Base-by-base conservation (phyloP, 2,329 filamentous ascomycete genomes). In the Alternaria metachromatica region DNA sequence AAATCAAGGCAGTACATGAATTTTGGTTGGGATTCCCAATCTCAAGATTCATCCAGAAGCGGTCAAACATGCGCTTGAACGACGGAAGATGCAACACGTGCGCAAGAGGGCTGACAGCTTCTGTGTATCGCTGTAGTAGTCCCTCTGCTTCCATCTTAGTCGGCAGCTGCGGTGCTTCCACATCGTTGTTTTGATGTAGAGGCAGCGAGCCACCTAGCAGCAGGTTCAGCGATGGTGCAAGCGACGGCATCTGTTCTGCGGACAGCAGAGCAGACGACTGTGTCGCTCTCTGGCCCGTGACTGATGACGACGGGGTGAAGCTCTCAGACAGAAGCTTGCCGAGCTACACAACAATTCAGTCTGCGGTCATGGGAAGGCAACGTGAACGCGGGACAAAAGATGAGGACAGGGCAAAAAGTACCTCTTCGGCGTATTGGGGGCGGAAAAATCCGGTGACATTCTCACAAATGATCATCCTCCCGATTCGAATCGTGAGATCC, bases 381-480 rank as follows among this genome's bases (percentile, higher is more conserved):
- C 21, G 51, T n/a, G 33, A 59, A 50, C 15, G 48, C 64, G 44
- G 56, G 54, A 48, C 56, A 49, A 55, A 63, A 41, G 48, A 65
- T 55, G 63, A 37, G 48, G 58, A 65, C 28, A 69, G 67, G 66
- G 68, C 58, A 53, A 56, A 72, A 58, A 71, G 60, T 78, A 80
- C 78, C 76, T 80, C 78, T 78, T 80, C 77, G 58, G 77, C 78
- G 67, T 80, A 80, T 62, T 80, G 78, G 59, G 77, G 77, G 41
- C 77, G 76, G 55, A 79, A 79, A 57, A 79, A 78, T 43, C 77
- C 78, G 63, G 76, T 78, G 44, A 79, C 75, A 26, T 79, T 80
- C 49, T 80, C 77, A 63, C 76, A 79, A n/a, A 80, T 78, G 37
- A 80, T 78, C 78, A 80, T 79, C 59, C 77, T 73, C 23, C 78